phyloP scores from a whole-genome alignment of 306 rosid species.

The Fagus sylvatica region DNA sequence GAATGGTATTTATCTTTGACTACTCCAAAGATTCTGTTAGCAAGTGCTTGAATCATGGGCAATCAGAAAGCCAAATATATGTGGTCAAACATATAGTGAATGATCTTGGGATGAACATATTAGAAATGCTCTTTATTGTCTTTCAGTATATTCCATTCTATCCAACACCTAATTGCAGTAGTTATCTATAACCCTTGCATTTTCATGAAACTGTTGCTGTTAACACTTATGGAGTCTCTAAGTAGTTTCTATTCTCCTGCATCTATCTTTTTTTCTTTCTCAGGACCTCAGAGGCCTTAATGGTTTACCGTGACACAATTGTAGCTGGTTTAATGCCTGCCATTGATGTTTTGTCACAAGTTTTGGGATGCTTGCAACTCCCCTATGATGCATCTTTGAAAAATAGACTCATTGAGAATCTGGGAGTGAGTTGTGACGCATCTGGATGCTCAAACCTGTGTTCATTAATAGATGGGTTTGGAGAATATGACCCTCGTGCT shows the following conservation, averaged over 20 bases:
- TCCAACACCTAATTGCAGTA: background rate
- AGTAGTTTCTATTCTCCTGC: slow-evolving; percentile 21
- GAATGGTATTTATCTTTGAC: slow-evolving; percentile 63
- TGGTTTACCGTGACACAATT: slow-evolving; percentile 73
- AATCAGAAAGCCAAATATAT: slow-evolving; percentile 1
- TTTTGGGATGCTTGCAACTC: slow-evolving; percentile 86
- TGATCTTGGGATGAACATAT: background rate
- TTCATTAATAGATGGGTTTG: slow-evolving; percentile 87
- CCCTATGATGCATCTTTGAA: slow-evolving; percentile 63
- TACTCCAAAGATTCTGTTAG: slow-evolving; percentile 6
- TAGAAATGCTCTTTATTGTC: background rate
- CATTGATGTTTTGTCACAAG: slow-evolving; percentile 66
- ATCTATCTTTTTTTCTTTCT: slow-evolving; percentile 14
- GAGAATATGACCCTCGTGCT: slow-evolving; percentile 91
- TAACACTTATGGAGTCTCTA: background rate
- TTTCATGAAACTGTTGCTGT: slow-evolving; percentile 12
- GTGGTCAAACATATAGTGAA: background rate
- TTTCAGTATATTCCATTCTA: slow-evolving; percentile 1
- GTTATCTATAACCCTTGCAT: background rate
- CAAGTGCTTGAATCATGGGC: slow-evolving; percentile 18
- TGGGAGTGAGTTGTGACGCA: slow-evolving; percentile 55
- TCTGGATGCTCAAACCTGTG: slow-evolving; percentile 61
- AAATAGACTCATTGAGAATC: slow-evolving; percentile 65
- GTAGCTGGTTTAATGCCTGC: slow-evolving; percentile 71
- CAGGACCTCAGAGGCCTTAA: slow-evolving; percentile 87